Evolutionary conservation across 805 yeast genomes (phyloP).

Genomic region (Myxozyma udenii): DNA sequence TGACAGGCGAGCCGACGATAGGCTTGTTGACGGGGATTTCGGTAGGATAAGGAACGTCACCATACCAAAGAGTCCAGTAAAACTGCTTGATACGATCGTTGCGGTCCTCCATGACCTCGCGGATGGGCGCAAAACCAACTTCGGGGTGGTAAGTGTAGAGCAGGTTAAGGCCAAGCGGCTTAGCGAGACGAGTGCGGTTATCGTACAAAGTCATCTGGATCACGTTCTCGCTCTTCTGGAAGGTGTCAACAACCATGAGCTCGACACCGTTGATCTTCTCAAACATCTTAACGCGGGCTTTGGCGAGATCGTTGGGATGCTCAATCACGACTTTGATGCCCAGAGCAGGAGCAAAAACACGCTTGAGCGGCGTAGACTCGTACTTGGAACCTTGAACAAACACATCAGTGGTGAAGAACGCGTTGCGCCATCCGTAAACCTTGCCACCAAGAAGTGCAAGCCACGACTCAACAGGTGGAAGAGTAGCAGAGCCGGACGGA

Average conservation of each 20-base stretch:
- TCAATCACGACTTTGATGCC: slow-evolving; percentile 62
- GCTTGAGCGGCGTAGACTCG: slow-evolving; percentile 72
- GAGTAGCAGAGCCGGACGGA: slow-evolving; percentile 32
- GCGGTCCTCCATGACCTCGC: slow-evolving; percentile 85
- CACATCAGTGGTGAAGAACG: slow-evolving; percentile 73
- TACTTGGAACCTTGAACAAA: slow-evolving; percentile 83
- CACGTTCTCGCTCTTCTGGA: slow-evolving; percentile 46
- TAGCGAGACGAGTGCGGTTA: slow-evolving; percentile 76
- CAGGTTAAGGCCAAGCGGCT: slow-evolving; percentile 72
- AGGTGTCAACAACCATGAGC: slow-evolving; percentile 59
- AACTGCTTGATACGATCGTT: slow-evolving; percentile 89
- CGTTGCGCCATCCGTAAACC: slow-evolving; percentile 82
- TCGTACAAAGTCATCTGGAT: slow-evolving; percentile 78
- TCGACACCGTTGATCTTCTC: slow-evolving; percentile 72
- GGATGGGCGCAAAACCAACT: slow-evolving; percentile 93
- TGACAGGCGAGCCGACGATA: slow-evolving; percentile 66
- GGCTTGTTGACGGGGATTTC: slow-evolving; percentile 61
- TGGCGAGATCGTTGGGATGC: slow-evolving; percentile 49
- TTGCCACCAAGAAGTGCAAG: slow-evolving; percentile 76
- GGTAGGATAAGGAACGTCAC: slow-evolving; percentile 50
- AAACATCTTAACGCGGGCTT: slow-evolving; percentile 59
- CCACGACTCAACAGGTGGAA: slow-evolving; percentile 58
- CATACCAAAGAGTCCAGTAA: slow-evolving; percentile 98
- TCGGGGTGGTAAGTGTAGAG: slow-evolving; percentile 74
- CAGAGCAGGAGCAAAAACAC: slow-evolving; percentile 72